phyloP scores from a whole-genome alignment of 805 yeast species.

The Tetrapisispora nanseiensis region DNA sequence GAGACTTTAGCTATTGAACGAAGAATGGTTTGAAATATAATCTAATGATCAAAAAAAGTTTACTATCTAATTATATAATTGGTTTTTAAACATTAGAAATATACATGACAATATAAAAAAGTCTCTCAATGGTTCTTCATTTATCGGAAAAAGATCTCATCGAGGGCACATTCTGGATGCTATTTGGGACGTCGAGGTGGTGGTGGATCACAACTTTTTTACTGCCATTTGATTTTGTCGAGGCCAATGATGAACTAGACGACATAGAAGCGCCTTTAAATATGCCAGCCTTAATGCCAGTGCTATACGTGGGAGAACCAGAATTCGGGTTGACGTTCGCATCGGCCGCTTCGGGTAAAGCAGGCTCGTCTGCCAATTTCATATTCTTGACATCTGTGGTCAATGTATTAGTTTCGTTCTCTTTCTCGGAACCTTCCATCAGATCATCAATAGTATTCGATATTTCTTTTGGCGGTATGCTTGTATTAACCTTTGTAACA shows the following conservation, averaged over 20 bases:
- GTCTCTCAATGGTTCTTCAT: background rate
- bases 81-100: too few species aligned
- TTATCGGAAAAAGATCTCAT: conserved; percentile 3
- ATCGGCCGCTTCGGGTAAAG: too few species aligned
- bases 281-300: background rate
- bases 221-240: background rate
- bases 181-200: conserved; percentile 13
- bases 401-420: too few species aligned
- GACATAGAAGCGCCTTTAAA: background rate
- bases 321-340: too few species aligned
- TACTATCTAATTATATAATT: too few species aligned
- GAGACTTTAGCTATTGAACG: too few species aligned
- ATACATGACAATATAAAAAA: too few species aligned
- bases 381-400: background rate
- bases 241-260: background rate
- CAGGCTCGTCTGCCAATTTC: background rate
- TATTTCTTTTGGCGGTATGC: background rate
- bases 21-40: too few species aligned
- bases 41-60: too few species aligned
- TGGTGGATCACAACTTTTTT: conserved; percentile 10
- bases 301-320: too few species aligned
- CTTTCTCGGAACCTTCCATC: background rate
- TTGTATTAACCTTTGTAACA: background rate
- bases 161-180: conserved; percentile 8
- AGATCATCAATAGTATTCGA: background rate